Evolutionary conservation across 2,329 filamentous ascomycete genomes (phyloP), one percentile per base, ranked within the genome.

Genomic region (Calonectria henricotiae): DNA sequence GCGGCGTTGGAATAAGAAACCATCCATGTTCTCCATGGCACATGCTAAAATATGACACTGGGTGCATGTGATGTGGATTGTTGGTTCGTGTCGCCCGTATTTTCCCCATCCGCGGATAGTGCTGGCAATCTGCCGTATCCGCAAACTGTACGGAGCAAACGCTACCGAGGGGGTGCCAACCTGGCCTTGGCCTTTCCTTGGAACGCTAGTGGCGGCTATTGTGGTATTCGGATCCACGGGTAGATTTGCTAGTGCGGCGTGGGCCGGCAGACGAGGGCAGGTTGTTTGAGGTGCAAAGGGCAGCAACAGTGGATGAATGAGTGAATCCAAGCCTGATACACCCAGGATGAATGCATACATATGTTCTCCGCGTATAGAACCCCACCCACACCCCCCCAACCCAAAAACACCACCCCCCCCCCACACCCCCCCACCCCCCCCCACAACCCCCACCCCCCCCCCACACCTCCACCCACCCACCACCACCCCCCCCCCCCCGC

Each of bases 181-280:
- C 51, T 25, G 51, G 35, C 23, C 32, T 39, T 58, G 51, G 51
- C 17, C 17, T 49, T 23, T 6, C 20, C 25, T 25, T 44, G 55
- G 23, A 41, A 44, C 39, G 25, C 23, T 61, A 44, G 55, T 27
- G 55, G 37, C 51, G 32, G 51, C 37, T 61, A 37, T n/a, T 30
- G 39, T 61, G 39, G 55, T 61, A 43, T 61, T 61, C 17, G 55
- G 55, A 43, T 61, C 55, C 55, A 61, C 55, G 55, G 15, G 43
- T 61, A 61, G 39, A 32, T 61, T 44, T 44, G 37, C 51, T 39
- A 58, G 51, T 20, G 51, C 43, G 25, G 55, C 55, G 39, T 44
- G 55, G 17, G 39, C 39, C 23, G 15, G 51, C 32, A 17, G 17
- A n/a, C 30, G 49, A 25, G 51, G 32, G 39, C 51, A 41, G 12